Percentiles rank a stretch among this genome's conserved stretches.
These are phyloP conservation scores for Coemansia reversa DNA, from an alignment of 192 early-diverging fungal genomes.

Conservation along the genomic window DNA sequence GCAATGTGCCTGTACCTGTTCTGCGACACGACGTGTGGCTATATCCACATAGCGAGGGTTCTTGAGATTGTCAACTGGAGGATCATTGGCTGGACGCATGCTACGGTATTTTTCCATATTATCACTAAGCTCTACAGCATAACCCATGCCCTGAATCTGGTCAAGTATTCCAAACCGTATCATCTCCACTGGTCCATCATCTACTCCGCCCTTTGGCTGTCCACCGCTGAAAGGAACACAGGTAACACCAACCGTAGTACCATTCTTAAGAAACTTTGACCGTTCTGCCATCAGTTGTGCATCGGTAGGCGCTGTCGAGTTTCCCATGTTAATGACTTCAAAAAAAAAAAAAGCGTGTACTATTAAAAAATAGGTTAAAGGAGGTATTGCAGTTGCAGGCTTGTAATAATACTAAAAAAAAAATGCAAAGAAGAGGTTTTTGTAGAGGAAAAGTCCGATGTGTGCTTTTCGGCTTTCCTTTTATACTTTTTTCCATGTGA, in stretches of 20 bases:
- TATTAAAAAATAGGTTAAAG: too few relatives aligned
- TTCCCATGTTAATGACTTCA: background rate
- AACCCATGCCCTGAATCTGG: constrained; percentile 80
- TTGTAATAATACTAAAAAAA: too few relatives aligned
- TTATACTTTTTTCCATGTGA: background rate
- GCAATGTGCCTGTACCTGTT: constrained; percentile 64
- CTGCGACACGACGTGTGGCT: constrained; percentile 67
- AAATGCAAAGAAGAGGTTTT: background rate
- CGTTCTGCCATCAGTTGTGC: constrained; percentile 44
- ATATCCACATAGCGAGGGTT: constrained; percentile 80
- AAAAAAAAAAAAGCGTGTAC: background rate
- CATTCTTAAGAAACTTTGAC: constrained; percentile 59
- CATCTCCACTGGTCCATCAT: constrained; percentile 80
- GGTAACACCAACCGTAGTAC: constrained; percentile 67
- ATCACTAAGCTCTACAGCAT: constrained; percentile 72
- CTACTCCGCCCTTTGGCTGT: constrained; percentile 86
- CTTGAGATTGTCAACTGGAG: constrained; percentile 78
- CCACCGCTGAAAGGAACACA: constrained; percentile 75
- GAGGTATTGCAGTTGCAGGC: too few relatives aligned
- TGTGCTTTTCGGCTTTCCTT: background rate
- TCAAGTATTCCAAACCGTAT: constrained; percentile 81
- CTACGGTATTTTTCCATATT: constrained; percentile 66
- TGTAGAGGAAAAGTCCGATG: background rate
- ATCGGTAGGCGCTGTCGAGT: constrained; percentile 11
- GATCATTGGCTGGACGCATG: constrained; percentile 67